Conservation (phyloP, 305 asterid species). For the Fraxinus paxiana region DNA sequence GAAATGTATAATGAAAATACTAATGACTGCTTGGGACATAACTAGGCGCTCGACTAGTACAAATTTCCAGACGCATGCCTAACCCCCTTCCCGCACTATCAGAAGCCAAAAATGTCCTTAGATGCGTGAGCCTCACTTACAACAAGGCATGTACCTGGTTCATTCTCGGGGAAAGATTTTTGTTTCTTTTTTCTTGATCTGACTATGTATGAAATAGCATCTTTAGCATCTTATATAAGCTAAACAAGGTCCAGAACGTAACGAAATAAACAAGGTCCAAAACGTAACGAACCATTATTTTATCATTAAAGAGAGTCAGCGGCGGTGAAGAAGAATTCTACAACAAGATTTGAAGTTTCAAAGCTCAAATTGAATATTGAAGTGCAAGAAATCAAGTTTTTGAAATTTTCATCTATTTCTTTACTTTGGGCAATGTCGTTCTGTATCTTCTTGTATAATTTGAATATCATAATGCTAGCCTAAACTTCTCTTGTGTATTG, state of each 20-base stretch:
- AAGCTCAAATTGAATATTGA: background rate
- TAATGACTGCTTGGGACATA: background rate
- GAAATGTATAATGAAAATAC: too few species aligned
- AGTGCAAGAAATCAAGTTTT: background rate
- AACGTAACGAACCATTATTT: background rate
- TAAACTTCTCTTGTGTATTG: too few species aligned
- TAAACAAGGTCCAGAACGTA: background rate
- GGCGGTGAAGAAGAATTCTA: background rate
- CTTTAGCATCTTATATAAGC: background rate
- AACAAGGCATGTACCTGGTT: too few species aligned
- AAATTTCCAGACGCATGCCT: too few species aligned
- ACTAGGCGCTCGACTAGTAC: background rate
- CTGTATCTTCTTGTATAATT: too few species aligned
- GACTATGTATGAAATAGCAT: background rate
- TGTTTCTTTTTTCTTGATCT: background rate
- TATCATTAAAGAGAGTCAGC: background rate
- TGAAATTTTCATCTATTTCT: background rate
- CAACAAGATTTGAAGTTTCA: background rate
- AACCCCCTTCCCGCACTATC: too few species aligned
- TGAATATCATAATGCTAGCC: too few species aligned
- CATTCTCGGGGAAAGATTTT: background rate
- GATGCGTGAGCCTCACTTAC: too few species aligned
- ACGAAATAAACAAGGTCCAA: too few species aligned
- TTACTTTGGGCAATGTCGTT: background rate
- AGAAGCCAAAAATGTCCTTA: too few species aligned